A percentile compares a stretch with the other conserved stretches of the same genome.
phyloP scores from a whole-genome alignment of 129 eudicot genomes.

The Lactuca sativa region DNA sequence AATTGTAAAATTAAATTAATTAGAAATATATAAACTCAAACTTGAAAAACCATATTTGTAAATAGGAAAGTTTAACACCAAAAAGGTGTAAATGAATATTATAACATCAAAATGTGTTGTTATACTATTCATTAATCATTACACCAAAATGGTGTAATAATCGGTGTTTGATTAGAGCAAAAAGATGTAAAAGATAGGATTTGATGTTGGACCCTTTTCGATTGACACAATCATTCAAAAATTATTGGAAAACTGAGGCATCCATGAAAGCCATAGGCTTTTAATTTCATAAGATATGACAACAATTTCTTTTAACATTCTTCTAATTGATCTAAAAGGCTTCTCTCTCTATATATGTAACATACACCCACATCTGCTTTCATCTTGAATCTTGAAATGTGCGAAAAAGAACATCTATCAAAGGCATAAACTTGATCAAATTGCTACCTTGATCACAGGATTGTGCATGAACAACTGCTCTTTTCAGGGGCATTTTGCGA shows the following conservation, averaged over 20 bases:
- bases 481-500: conserved; percentile 38
- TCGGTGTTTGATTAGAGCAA: neutral
- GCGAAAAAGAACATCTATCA: neutral
- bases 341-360: conserved; percentile 11
- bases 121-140: too few species aligned
- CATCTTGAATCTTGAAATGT: neutral
- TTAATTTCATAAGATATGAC: conserved; percentile 1
- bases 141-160: too few species aligned
- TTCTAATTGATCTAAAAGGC: conserved; percentile 18
- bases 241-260: neutral
- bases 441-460: conserved; percentile 29
- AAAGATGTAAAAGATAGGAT: neutral
- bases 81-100: neutral
- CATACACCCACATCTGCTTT: conserved; percentile 5
- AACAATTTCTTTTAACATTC: conserved; percentile 6
- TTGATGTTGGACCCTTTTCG: neutral
- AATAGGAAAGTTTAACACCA: neutral
- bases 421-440: neutral
- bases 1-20: too few species aligned
- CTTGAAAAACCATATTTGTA: neutral
- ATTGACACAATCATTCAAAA: neutral
- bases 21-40: too few species aligned
- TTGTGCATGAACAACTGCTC: conserved; percentile 52
- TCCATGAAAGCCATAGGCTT: neutral
- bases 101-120: neutral